Conservation (phyloP, 352 stramenopile genomes). For the Pythium scleroteichum region DNA sequence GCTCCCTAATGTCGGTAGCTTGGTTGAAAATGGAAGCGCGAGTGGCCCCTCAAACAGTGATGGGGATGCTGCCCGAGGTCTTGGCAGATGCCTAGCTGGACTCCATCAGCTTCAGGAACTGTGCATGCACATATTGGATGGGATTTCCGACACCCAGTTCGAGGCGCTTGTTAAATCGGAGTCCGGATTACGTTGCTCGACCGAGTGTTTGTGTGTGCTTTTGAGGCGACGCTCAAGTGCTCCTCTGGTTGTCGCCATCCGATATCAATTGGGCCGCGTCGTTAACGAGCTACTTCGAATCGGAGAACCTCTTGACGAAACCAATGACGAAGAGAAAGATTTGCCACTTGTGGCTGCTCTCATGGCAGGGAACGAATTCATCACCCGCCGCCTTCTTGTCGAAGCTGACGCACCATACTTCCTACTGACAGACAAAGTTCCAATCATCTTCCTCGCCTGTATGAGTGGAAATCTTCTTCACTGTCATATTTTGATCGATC, state of each 20-base stretch:
- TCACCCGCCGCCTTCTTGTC: constrained; percentile 73
- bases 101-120: constrained; percentile 45
- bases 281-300: constrained; percentile 75
- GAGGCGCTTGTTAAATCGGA: constrained; percentile 63
- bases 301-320: constrained; percentile 51
- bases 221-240: constrained; percentile 57
- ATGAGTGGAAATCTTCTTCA: constrained; percentile 67
- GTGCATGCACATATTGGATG: constrained; percentile 59
- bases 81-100: constrained; percentile 11
- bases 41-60: constrained; percentile 3
- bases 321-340: constrained; percentile 49
- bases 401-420: constrained; percentile 70
- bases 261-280: constrained; percentile 75
- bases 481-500: constrained; percentile 71
- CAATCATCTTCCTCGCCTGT: constrained; percentile 74
- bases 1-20: constrained; percentile 10
- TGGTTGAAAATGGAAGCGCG: constrained; percentile 8
- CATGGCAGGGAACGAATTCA: constrained; percentile 70
- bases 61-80: constrained; percentile 3
- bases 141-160: constrained; percentile 50
- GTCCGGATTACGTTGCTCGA: constrained; percentile 64
- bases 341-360: constrained; percentile 71
- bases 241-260: constrained; percentile 70
- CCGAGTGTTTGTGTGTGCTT: constrained; percentile 62
- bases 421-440: constrained; percentile 75